Evolutionary conservation across 306 rosid genomes (phyloP), one percentile per base, ranked within the genome.

Genomic region (Begonia peltatifolia): DNA sequence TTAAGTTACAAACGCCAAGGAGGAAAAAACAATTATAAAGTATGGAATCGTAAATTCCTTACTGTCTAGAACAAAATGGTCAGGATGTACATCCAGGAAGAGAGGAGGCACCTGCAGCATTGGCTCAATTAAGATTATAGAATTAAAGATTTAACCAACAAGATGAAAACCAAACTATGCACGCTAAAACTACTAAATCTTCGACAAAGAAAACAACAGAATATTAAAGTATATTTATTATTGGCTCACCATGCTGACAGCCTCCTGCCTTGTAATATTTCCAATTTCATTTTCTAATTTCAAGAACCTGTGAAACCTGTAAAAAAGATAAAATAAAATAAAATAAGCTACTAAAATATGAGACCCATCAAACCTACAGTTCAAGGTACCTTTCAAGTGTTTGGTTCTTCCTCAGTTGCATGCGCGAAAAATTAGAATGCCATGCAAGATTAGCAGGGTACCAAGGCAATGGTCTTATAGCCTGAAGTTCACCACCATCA

Each of bases 211-310:
- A 56, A 55, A 47, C 38, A 10, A 6, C 51, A 41, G 38, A 43
- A 49, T 12, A 11, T 16, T 38, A 44, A 15, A 53, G 47, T 35
- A 55, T 14, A 36, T 42, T 9, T 17, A 53, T 43, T 42, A 64
- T 52, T 60, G 54, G 35, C 93, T 55, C 75, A 92, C 99, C 99
- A 92, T 92, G 86, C 99, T 92, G 66, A 92, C 99, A 64, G 99
- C 96, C 84, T 92, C 99, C 67, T 92, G 99, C 70, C 96, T 81
- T 62, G 99, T 92, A 58, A 92, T 92, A 75, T 87, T 92, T 72
- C 99, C 96, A 48, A 92, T 81, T 76, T 92, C 99, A 74, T 92
- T 92, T 81, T 83, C 96, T 57, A 92, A 87, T 83, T 92, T 92
- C 60, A 92, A 70, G 79, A 92, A 92, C 66, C 84, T 94, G 41